These are phyloP conservation scores for Leptoxyphium fumago DNA, from an alignment of 2,329 filamentous ascomycete genomes.

Conservation along the genomic window DNA sequence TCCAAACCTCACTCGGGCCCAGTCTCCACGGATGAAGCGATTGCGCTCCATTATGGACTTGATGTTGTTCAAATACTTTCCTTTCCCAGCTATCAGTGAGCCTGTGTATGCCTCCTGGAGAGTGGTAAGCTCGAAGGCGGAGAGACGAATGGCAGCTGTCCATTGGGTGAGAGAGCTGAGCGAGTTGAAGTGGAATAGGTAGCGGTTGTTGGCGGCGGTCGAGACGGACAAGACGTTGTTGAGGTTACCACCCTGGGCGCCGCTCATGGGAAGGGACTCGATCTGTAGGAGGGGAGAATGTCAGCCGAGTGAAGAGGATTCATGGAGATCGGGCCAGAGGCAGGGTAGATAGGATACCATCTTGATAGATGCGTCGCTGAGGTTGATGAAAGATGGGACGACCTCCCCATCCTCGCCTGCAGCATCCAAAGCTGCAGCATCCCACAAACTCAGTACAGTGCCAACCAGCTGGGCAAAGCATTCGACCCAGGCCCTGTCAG, in stretches of 20 bases:
- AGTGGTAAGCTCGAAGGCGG: slow-evolving; percentile 87
- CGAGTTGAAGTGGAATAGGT: slow-evolving; percentile 91
- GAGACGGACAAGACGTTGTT: slow-evolving; percentile 94
- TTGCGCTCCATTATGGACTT: slow-evolving; percentile 73
- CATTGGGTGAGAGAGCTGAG: slow-evolving; percentile 86
- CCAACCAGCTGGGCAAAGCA: slow-evolving; percentile 95
- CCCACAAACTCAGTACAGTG: slow-evolving; percentile 89
- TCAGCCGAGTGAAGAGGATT: slow-evolving; percentile 1
- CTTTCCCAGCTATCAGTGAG: slow-evolving; percentile 87
- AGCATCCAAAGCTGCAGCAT: slow-evolving; percentile 78
- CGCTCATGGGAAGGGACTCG: slow-evolving; percentile 71
- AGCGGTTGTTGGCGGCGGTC: slow-evolving; percentile 88
- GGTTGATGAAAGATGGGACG: slow-evolving; percentile 82
- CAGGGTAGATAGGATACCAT: slow-evolving; percentile 50
- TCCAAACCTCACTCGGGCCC: slow-evolving; percentile 89
- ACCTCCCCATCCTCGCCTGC: slow-evolving; percentile 76
- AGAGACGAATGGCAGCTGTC: slow-evolving; percentile 83
- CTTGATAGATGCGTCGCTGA: slow-evolving; percentile 94
- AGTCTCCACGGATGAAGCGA: slow-evolving; percentile 67
- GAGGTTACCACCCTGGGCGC: slow-evolving; percentile 59
- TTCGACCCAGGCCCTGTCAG: slow-evolving; percentile 83
- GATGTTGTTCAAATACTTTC: slow-evolving; percentile 79
- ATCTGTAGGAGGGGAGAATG: slow-evolving; percentile 15
- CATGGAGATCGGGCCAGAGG: not conserved
- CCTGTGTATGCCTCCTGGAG: slow-evolving; percentile 95